Conservation (phyloP, 208 protist genomes). For the Zelonia costaricensis region DNA sequence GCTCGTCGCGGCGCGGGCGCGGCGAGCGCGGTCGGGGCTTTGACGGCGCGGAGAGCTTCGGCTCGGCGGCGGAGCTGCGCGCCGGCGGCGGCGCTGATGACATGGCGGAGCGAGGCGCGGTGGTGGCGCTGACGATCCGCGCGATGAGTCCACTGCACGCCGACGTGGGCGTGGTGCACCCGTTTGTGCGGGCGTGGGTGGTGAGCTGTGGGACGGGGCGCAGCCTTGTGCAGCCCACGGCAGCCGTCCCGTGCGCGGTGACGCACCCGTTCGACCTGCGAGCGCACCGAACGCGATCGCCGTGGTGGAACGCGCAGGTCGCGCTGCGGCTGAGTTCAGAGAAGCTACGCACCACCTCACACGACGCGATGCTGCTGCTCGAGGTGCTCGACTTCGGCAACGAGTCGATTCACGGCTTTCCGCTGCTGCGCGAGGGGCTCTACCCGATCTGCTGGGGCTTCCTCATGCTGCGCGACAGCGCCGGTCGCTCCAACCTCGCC, state of each 20-base stretch:
- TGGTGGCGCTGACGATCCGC: slow-evolving; percentile 51
- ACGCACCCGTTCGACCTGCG: slow-evolving; percentile 83
- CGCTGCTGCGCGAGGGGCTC: slow-evolving; percentile 37
- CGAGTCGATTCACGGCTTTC: slow-evolving; percentile 68
- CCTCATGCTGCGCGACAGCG: slow-evolving; percentile 58
- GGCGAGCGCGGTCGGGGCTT: not conserved
- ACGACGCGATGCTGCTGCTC: slow-evolving; percentile 62
- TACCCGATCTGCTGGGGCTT: slow-evolving; percentile 87
- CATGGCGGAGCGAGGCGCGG: not conserved
- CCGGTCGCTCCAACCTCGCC: slow-evolving; percentile 37
- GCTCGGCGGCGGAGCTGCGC: not conserved
- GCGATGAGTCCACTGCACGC: slow-evolving; percentile 79
- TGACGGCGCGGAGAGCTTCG: not conserved
- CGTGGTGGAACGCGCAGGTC: slow-evolving; percentile 76
- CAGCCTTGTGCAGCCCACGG: slow-evolving; percentile 34
- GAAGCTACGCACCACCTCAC: slow-evolving; percentile 6
- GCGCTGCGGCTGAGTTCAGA: slow-evolving; percentile 34
- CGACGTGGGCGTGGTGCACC: slow-evolving; percentile 65
- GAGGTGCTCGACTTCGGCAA: slow-evolving; percentile 80
- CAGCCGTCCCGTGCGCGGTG: slow-evolving; percentile 41
- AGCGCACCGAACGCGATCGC: slow-evolving; percentile 46
- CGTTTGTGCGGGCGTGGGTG: slow-evolving; percentile 84
- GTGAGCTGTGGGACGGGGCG: slow-evolving; percentile 62
- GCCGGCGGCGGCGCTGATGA: not conserved
- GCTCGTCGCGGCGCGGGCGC: not conserved